These are phyloP conservation scores for sweet orange (Citrus sinensis) DNA, from an alignment of 345 rosid genomes.

Conservation along the genomic window DVS_A1.0 CM039169.1:804001-804500, in stretches of 20 bases:
- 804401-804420: slow-evolving; percentile 67
- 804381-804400: slow-evolving; percentile 58
- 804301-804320: not conserved
- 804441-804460: slow-evolving; percentile 53
- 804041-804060: not conserved
- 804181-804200: not conserved
- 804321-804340: not conserved
- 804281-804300: not conserved
- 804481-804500: slow-evolving; percentile 68
- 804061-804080: not conserved
- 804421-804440: slow-evolving; percentile 53
- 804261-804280: not conserved
- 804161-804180: not conserved
- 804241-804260: not conserved
- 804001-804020: not conserved
- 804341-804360: not conserved
- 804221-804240: not conserved
- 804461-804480: slow-evolving; percentile 45
- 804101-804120: not conserved
- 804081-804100: not conserved
- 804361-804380: slow-evolving; percentile 20
- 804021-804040: not conserved
- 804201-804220: not conserved
- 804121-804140: not conserved
- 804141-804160: not conserved